phyloP scores from a whole-genome alignment of 306 rosid genomes.

The Alnus rubra region DNA sequence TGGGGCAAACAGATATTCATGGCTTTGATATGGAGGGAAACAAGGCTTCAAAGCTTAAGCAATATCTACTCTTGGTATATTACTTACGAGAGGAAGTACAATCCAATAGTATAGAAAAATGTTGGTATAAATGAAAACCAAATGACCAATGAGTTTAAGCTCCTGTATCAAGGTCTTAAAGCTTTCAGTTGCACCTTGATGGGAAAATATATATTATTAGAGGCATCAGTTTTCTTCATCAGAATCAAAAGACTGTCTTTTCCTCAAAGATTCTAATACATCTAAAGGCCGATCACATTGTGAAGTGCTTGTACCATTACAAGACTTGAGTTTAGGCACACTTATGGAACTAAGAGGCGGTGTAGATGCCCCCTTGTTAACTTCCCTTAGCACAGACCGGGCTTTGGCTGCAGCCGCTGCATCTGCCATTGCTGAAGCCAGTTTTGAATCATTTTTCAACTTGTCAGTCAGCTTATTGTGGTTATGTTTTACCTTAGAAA shows the following conservation, averaged over 20 bases:
- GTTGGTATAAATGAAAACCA: too few relatives aligned
- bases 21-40: too few relatives aligned
- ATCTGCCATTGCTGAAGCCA: conserved; percentile 83
- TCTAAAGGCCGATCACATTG: conserved; percentile 32
- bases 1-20: too few relatives aligned
- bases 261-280: conserved; percentile 64
- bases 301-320: conserved; percentile 25
- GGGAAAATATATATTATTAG: background rate
- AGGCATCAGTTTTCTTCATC: conserved; percentile 56
- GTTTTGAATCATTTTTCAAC: conserved; percentile 39
- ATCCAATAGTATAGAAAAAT: too few relatives aligned
- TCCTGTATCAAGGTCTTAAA: background rate
- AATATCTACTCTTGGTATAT: background rate
- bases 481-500: conserved; percentile 32
- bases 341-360: conserved; percentile 58
- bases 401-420: conserved; percentile 80
- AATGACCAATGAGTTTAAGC: background rate
- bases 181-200: conserved; percentile 4
- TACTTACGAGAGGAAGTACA: too few relatives aligned
- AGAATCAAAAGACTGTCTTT: conserved; percentile 65
- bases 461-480: conserved; percentile 17
- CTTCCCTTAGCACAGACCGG: conserved; percentile 79
- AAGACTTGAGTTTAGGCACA: conserved; percentile 72
- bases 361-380: conserved; percentile 62
- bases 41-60: too few relatives aligned